Evolutionary conservation across 306 rosid species (phyloP).

Genomic region (Castanea mollissima): DNA sequence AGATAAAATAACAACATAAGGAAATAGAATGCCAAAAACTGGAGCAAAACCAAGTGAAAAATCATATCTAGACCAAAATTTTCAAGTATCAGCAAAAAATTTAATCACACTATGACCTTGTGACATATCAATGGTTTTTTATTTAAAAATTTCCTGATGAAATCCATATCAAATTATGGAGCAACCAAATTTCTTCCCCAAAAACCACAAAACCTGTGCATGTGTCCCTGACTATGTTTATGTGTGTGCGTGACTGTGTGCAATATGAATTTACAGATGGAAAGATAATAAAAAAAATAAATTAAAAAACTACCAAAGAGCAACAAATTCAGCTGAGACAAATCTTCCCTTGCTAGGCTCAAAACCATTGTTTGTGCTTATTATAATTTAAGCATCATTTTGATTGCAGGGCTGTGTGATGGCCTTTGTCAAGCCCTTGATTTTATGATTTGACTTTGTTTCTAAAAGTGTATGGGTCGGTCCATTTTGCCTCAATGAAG

Average conservation of each 20-base stretch:
- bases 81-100: not conserved
- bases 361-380: too few species aligned
- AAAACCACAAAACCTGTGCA: not conserved
- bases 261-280: not conserved
- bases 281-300: not conserved
- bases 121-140: not conserved
- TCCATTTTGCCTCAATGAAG: too few species aligned
- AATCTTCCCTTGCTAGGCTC: not conserved
- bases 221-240: not conserved
- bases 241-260: not conserved
- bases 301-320: not conserved
- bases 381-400: too few species aligned
- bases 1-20: not conserved
- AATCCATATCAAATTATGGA: not conserved
- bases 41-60: not conserved
- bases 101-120: not conserved
- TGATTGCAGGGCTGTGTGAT: too few species aligned
- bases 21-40: not conserved
- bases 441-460: too few species aligned
- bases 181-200: not conserved
- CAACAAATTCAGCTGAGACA: not conserved
- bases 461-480: too few species aligned
- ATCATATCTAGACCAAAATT: not conserved
- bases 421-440: too few species aligned
- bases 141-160: not conserved